phyloP scores from a whole-genome alignment of 352 stramenopile genomes.

The Pythium brassicae region DNA sequence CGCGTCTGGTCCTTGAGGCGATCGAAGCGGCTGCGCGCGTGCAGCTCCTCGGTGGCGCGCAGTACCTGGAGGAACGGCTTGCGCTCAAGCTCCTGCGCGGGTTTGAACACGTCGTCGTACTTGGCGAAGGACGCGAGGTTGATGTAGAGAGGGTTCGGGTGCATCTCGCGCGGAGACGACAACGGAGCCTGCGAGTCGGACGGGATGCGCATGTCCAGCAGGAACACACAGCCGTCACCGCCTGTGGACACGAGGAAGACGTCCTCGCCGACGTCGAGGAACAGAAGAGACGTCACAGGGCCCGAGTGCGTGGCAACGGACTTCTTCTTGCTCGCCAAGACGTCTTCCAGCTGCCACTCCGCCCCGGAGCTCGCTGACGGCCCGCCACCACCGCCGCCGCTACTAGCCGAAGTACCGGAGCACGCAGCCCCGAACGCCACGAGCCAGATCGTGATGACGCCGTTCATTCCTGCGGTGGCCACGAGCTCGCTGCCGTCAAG shows the following conservation, averaged over 20 bases:
- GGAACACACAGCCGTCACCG: slow-evolving; percentile 56
- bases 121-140: slow-evolving; percentile 66
- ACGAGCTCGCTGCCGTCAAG: slow-evolving; percentile 52
- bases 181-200: slow-evolving; percentile 16
- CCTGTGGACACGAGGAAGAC: slow-evolving; percentile 59
- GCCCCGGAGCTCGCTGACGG: not conserved
- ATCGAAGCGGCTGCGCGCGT: slow-evolving; percentile 57
- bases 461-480: slow-evolving; percentile 58
- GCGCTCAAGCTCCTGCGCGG: slow-evolving; percentile 31
- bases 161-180: slow-evolving; percentile 2
- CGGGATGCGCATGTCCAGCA: slow-evolving; percentile 55
- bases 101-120: slow-evolving; percentile 60
- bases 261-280: slow-evolving; percentile 31
- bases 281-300: slow-evolving; percentile 50
- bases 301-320: slow-evolving; percentile 49
- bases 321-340: slow-evolving; percentile 67
- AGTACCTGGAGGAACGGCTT: slow-evolving; percentile 43
- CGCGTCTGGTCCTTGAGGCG: slow-evolving; percentile 64
- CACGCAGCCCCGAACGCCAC: slow-evolving; percentile 27
- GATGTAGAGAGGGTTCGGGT: slow-evolving; percentile 54
- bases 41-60: slow-evolving; percentile 23
- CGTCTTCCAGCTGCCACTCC: slow-evolving; percentile 51
- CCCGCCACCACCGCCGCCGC: not conserved
- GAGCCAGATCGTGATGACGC: slow-evolving; percentile 66
- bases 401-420: slow-evolving; percentile 5